Base-by-base conservation (phyloP, 2,329 filamentous ascomycete genomes). In the Pseudonectria buxi region DNA sequence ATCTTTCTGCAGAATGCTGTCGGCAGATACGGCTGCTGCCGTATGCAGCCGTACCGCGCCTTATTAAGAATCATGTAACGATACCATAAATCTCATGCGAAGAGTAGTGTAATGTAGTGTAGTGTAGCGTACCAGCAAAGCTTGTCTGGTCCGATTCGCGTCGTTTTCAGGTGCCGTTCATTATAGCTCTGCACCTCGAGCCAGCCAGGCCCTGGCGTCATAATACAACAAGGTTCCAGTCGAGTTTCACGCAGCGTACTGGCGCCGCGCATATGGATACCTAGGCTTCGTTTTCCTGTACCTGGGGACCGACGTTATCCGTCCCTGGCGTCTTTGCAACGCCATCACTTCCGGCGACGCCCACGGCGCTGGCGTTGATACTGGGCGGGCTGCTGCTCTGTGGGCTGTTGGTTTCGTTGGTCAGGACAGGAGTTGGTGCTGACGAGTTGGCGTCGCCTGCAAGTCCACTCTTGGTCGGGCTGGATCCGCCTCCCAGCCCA, bases 341-440 rank as follows among this genome's bases (percentile, higher is more conserved):
- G 26, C 46, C 47, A 10, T 61, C 57, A 13, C 56, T 54, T 10
- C 53, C 47, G 7, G 51, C 49, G 22, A 62, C 61, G 15, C 64
- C 68, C 11, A 64, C 56, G 32, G 74, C 72, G 51, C 77, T 79
- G 26, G 69, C 68, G 44, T 70, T 76, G 3, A 77, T 75, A 57
- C 79, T 85, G 4, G 79, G 74, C 3, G 80, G 68, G 40, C 73
- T 78, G 54, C 68, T 79, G 55, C 76, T 84, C 49, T 79, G 76
- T 2, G 80, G 80, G 44, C 78, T 84, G 53, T 83, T 83, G 26
- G 76, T 75, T 49, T 81, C 81, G 47, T 74, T 81, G 2, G 80
- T 83, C 35, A 86, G 69, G 14, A 71, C 70, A 2, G 83, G 83
- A 1, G 81, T 83, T 7, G 79, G 75, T 1, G 73, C 71, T 9